Evolutionary conservation across 1,284 basidiomycete species (phyloP), one percentile per base, ranked within the genome.

Genomic region (Naganishia liquefaciens): DNA sequence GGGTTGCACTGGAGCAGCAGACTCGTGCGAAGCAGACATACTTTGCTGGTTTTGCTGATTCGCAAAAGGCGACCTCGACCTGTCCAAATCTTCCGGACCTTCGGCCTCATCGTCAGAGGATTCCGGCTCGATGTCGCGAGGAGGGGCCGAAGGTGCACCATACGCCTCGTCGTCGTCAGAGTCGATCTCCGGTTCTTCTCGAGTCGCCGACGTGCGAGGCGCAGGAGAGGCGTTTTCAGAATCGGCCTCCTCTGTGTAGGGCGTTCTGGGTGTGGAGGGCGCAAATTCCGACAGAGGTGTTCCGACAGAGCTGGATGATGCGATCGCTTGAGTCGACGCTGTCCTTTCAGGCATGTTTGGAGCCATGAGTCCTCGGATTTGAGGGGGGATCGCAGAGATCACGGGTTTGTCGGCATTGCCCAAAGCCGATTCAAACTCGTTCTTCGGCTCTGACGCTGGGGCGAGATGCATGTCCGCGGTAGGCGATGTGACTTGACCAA

Each of bases 341-440:
- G 74, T 71, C 25, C 75, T 47, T 50, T 68, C 66, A 53, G 50
- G 33, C 42, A 61, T 44, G 15, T 49, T 25, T 6, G 50, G 54
- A 23, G 33, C 23, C 28, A 43, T 61, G 25, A 53, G 25, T 19
- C 43, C 47, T 21, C 47, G 46, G 23, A 65, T 52, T 42, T 54
- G 58, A 46, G 66, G 54, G 3, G 61, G 53, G 13, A 65, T 52
- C 21, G 50, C 42, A 23, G 54, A 25, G 9, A 37, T 37, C n/a
- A 55, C 42, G 1, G 63, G 63, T n/a, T 47, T 84, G n/a, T 63
- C 54, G 15, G 64, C 54, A 28, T 86, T 85, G n/a, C 44, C 57
- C 42, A 68, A 61, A 3, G 67, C 67, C 71, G 88, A 84, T 71
- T 91, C 88, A 69, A 92, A 90, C 54, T 87, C 88, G 66, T 81